Evolutionary conservation across 768 basidiomycete species (phyloP).

Genomic region (Macrocybe gigantea): DNA sequence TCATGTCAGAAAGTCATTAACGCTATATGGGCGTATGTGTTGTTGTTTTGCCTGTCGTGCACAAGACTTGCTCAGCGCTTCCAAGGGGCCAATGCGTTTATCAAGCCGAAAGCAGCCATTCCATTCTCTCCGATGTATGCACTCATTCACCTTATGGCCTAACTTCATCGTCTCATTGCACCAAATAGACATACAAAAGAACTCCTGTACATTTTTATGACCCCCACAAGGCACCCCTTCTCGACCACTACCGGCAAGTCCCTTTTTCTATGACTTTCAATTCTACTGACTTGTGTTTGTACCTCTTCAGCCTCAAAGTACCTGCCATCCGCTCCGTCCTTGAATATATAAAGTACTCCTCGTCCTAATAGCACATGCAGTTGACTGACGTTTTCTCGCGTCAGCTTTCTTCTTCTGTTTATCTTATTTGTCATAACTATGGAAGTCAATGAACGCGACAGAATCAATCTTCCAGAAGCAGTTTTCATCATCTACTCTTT

Average conservation of each 20-base stretch:
- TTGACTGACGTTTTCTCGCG: constrained; percentile 1
- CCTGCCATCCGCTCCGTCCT: constrained; percentile 87
- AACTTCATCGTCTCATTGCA: background rate
- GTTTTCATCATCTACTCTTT: constrained; percentile 74
- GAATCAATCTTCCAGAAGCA: constrained; percentile 60
- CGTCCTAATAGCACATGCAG: background rate
- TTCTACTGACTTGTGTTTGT: background rate
- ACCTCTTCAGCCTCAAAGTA: constrained; percentile 68
- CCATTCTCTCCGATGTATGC: constrained; percentile 83
- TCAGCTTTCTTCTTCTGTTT: constrained; percentile 76
- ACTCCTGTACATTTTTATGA: constrained; percentile 93
- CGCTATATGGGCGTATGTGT: constrained; percentile 65
- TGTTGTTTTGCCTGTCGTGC: constrained; percentile 3
- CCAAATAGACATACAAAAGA: constrained; percentile 79
- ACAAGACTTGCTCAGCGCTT: background rate
- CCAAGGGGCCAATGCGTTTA: constrained; percentile 85
- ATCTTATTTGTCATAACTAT: constrained; percentile 75
- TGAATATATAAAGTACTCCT: constrained; percentile 74
- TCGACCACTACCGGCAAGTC: constrained; percentile 88
- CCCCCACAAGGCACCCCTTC: constrained; percentile 86
- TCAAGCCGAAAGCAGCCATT: constrained; percentile 80
- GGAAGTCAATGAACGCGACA: constrained; percentile 58
- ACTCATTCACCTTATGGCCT: background rate
- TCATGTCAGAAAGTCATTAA: constrained; percentile 90
- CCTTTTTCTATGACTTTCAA: background rate